Evolutionary conservation across 2,329 filamentous ascomycete species (phyloP).

Genomic region (Pyricularia sp.): DNA sequence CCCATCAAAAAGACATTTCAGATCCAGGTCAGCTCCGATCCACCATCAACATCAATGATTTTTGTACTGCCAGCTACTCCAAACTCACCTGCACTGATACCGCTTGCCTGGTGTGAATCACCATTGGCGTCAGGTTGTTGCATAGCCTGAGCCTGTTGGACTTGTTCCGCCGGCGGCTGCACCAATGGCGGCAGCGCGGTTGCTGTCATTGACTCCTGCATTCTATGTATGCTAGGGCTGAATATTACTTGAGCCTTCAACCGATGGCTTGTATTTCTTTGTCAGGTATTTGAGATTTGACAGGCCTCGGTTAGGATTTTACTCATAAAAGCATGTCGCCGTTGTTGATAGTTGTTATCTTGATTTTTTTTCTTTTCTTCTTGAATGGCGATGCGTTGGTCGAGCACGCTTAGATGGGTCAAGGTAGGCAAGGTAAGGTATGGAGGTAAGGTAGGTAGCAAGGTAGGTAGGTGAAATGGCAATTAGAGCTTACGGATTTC

Average conservation of each 20-base stretch:
- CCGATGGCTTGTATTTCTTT: not conserved
- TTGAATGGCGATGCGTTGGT: not conserved
- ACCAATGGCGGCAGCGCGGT: not conserved
- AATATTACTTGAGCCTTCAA: not conserved
- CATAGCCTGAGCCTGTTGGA: not conserved
- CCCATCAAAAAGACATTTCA: conserved; percentile 19
- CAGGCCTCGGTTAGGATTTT: not conserved
- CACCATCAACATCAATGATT: not conserved
- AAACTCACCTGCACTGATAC: conserved; percentile 21
- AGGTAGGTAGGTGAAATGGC: too few species aligned
- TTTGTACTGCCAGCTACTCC: too few species aligned
- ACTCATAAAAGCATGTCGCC: not conserved
- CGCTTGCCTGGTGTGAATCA: conserved; percentile 10
- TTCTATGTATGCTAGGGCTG: not conserved
- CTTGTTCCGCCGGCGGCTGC: not conserved
- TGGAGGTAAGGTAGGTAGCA: too few species aligned
- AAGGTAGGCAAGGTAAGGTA: too few species aligned
- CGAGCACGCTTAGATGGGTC: not conserved
- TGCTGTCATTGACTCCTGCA: not conserved
- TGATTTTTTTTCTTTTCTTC: not conserved
- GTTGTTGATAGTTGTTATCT: not conserved
- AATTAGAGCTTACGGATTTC: not conserved
- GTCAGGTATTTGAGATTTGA: not conserved
- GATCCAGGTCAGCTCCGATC: not conserved
- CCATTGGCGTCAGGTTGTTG: conserved; percentile 8